Percentiles rank a stretch among this genome's conserved stretches.
Conservation (phyloP, 192 early-diverging fungal genomes). For the Umbelopsis vinacea region DNA sequence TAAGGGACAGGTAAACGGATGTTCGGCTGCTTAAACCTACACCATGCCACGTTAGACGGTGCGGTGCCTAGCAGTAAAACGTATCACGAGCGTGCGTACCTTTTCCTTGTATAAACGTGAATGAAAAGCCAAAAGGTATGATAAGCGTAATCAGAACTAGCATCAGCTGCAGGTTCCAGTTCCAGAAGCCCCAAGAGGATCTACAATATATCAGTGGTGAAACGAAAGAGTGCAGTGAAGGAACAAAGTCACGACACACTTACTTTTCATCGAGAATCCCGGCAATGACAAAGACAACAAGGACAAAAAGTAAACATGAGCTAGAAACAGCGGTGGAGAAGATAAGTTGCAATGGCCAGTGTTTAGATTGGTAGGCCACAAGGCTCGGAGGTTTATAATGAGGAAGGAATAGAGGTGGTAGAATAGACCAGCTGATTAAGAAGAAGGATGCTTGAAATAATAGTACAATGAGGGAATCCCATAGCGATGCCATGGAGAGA, state of each 20-base stretch:
- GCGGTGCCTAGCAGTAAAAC: background rate
- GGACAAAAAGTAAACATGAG: slow-evolving; percentile 77
- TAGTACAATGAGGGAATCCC: slow-evolving; percentile 22
- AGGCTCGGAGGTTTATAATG: slow-evolving; percentile 19
- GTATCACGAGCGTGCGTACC: background rate
- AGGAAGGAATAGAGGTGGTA: slow-evolving; percentile 17
- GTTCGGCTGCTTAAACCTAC: background rate
- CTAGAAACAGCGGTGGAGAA: slow-evolving; percentile 83
- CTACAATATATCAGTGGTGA: no score
- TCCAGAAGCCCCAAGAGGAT: slow-evolving; percentile 78
- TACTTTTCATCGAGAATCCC: slow-evolving; percentile 67
- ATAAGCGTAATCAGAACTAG: slow-evolving; percentile 70
- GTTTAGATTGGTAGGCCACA: background rate
- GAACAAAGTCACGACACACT: slow-evolving; percentile 6
- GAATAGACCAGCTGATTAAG: slow-evolving; percentile 9
- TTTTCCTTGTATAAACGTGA: slow-evolving; percentile 58
- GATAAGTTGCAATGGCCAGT: slow-evolving; percentile 33
- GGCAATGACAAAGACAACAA: slow-evolving; percentile 83
- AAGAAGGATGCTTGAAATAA: slow-evolving; percentile 23
- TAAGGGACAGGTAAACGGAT: background rate
- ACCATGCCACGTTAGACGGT: background rate
- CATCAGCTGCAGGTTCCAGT: slow-evolving; percentile 67
- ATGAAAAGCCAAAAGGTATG: slow-evolving; percentile 69
- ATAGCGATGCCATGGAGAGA: background rate
- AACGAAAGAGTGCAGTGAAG: no score